phyloP scores from a whole-genome alignment of 257 asterid genomes.

The Dorcoceras hygrometricum region DNA sequence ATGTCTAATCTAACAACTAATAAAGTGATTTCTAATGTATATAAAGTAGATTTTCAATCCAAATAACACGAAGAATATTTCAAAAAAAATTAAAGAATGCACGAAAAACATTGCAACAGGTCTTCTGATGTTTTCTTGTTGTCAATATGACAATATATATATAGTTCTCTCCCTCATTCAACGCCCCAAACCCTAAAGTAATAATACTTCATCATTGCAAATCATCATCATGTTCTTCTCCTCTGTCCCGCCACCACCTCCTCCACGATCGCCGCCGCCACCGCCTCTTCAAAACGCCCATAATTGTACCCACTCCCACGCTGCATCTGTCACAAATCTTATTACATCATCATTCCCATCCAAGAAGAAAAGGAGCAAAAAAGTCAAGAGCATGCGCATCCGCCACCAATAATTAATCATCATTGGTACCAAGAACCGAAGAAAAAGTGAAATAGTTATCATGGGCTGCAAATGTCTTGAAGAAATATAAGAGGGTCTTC shows the following conservation, averaged over 20 bases:
- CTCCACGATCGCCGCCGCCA: not conserved
- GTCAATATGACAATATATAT: not conserved
- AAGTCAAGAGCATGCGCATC: not conserved
- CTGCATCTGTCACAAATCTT: not conserved
- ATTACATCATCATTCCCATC: not conserved
- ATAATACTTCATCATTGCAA: not conserved
- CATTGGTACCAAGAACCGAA: not conserved
- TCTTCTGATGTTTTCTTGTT: not conserved
- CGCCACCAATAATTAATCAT: not conserved
- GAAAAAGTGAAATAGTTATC: not conserved
- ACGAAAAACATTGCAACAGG: not conserved
- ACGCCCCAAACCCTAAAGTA: not conserved
- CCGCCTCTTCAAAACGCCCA: not conserved
- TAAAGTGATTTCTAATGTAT: too few species aligned
- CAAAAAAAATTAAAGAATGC: not conserved
- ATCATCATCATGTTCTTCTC: not conserved
- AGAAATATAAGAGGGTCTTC: too few species aligned
- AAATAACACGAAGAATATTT: too few species aligned
- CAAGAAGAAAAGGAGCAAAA: not conserved
- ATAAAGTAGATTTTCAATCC: too few species aligned
- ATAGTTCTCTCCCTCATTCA: not conserved
- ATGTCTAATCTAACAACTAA: too few species aligned
- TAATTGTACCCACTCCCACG: not conserved
- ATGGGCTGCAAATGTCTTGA: not conserved
- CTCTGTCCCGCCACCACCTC: not conserved